phyloP scores from a whole-genome alignment of 768 basidiomycete genomes.

The Macrocybe gigantea region DNA sequence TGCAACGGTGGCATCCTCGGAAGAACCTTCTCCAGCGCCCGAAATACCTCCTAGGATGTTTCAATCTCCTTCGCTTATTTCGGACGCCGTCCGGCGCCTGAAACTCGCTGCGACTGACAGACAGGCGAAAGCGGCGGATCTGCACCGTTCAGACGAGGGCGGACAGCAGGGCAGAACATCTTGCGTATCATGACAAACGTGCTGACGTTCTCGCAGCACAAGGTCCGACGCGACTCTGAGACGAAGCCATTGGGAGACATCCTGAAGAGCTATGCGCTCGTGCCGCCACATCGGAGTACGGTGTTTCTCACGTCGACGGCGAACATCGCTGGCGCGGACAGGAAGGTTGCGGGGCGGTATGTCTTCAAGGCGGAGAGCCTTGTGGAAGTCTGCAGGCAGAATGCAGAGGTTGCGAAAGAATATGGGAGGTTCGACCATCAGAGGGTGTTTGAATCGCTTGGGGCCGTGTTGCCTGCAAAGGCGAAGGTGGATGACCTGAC shows the following conservation, averaged over 20 bases:
- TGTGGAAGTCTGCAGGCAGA: constrained; percentile 47
- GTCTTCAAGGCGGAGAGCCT: constrained; percentile 35
- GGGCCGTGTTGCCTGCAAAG: constrained; percentile 35
- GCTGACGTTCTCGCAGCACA: constrained; percentile 51
- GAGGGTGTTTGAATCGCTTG: constrained; percentile 54
- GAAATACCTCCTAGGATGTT: constrained; percentile 28
- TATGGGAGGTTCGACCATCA: constrained; percentile 67
- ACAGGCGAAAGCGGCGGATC: constrained; percentile 28
- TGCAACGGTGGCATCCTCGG: constrained; percentile 15
- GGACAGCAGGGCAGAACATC: constrained; percentile 35
- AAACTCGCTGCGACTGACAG: constrained; percentile 57
- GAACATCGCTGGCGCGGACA: constrained; percentile 45
- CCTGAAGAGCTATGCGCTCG: constrained; percentile 34
- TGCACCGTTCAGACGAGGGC: constrained; percentile 40
- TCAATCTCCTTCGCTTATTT: constrained; percentile 64
- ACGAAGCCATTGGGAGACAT: constrained; percentile 34
- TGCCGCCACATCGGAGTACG: constrained; percentile 46
- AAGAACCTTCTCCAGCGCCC: constrained; percentile 16
- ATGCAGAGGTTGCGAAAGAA: constrained; percentile 52
- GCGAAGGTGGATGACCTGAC: constrained; percentile 9
- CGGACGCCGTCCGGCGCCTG: constrained; percentile 68
- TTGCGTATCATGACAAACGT: constrained; percentile 77
- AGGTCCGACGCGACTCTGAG: constrained; percentile 29
- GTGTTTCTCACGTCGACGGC: constrained; percentile 52
- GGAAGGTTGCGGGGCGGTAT: constrained; percentile 59